Evolutionary conservation across 306 rosid species (phyloP), one percentile per base, ranked within the genome.

Genomic region (Quercus engelmannii): DNA sequence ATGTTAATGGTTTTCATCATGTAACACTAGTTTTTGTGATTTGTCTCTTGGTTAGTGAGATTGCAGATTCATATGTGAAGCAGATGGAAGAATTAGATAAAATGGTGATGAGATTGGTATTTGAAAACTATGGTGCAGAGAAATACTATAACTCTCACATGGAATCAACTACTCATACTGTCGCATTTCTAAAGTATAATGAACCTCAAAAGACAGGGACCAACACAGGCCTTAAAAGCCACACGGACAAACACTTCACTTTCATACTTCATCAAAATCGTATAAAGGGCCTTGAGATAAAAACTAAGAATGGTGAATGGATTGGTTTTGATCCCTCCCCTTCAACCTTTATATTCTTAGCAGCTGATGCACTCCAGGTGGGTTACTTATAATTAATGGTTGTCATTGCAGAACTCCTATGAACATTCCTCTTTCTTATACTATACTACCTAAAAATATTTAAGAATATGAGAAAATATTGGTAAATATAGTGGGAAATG

Each of bases 51-150:
- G 14, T n/a, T 51, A 73, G 78, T 33, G 74, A 74, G 71, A 79
- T 57, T 10, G 74, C 68, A 3, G 5, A 64, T 55, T 23, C 59
- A 3, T 73, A 52, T 54, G 83, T 55, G 2, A 79, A 73, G 61
- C 5, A 63, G 58, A 73, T 73, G 69, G 30, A 28, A 20, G 67
- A 63, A 19, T 5, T 79, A 21, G 78, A 79, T 17, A 38, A 73
- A 58, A 73, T 46, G 55, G 78, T 79, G 69, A 79, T 35, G 31
- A 79, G 68, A 38, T 64, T 79, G 83, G 35, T 73, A 73, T 79
- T 73, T 65, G 83, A 73, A 19, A 38, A 33, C 74, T 64, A 79
- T 73, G 73, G 78, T 2, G 74, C 28, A 28, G 33, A 63, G n/a
- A 62, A 63, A 3, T 35, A 73, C 18, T 8, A n/a, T 1, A 61